phyloP scores from a whole-genome alignment of 2,329 filamentous ascomycete species.

The Penicillium italicum region DNA sequence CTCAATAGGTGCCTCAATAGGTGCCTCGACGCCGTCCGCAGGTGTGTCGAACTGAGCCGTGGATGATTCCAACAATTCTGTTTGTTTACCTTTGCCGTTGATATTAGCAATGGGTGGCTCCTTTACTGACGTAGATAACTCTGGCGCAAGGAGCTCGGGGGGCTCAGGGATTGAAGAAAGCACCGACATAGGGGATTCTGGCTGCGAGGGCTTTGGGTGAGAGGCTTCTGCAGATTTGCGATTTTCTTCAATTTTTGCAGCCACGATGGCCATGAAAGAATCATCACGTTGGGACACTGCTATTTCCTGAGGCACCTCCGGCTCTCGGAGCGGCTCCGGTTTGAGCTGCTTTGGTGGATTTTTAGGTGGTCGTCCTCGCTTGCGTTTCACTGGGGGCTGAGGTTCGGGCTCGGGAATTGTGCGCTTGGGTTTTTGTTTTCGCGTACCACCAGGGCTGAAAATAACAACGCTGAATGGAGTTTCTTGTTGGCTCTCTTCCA shows the following conservation, averaged over 20 bases:
- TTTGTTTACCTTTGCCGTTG: not conserved
- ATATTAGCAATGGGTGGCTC: not conserved
- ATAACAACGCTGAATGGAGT: conserved; percentile 15
- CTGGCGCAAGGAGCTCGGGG: too few species aligned
- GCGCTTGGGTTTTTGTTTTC: conserved; percentile 12
- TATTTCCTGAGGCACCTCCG: not conserved
- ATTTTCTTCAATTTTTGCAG: not conserved
- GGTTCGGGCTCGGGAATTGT: conserved; percentile 7
- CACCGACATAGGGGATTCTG: not conserved
- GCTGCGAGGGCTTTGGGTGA: not conserved
- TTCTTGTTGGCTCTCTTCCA: not conserved
- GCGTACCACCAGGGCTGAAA: conserved; percentile 1
- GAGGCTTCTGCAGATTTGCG: not conserved
- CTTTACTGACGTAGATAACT: not conserved
- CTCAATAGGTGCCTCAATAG: too few species aligned
- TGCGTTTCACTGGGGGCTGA: conserved; percentile 19
- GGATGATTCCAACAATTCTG: not conserved
- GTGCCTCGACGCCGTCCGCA: too few species aligned
- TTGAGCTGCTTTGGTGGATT: not conserved
- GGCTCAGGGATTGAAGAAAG: not conserved
- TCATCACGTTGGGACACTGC: not conserved
- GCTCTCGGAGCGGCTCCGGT: not conserved
- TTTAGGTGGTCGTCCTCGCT: conserved; percentile 11
- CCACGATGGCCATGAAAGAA: not conserved
- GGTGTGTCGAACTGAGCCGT: not conserved